Base-by-base conservation (phyloP, 1,284 basidiomycete genomes). In the Cryptococcus hybrid region DNA sequence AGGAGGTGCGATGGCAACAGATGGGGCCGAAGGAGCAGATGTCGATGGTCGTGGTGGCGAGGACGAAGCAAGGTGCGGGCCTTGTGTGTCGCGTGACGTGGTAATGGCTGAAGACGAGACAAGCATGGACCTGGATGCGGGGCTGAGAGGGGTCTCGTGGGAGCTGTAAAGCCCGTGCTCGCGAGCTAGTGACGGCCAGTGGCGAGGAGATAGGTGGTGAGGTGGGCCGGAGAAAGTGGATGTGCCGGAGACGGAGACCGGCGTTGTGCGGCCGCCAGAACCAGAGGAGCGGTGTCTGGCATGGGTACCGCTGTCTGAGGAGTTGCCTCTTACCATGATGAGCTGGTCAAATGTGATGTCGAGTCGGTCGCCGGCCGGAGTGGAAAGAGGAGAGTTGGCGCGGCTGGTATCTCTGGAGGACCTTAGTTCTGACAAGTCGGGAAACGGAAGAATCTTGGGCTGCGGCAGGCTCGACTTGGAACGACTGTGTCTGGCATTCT, bases 361-460 rank as follows among this genome's bases (percentile, higher is more conserved):
- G 7, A 56, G 37, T 12, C 62, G 36, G 40, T 63, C 52, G 5
- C 55, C 48, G 5, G 55, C 47, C 11, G 60, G 60, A 4, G 60
- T 58, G 8, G 51, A 47, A 30, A 61, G 45, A 9, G 65, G 65
- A 47, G 57, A 60, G 8, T 55, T 54, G 3, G 65, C 60, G 24
- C 65, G 54, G 12, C 52, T 56, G 12, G 58, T 62, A 47, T 67
- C 65, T 18, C 63, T 51, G 7, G 59, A 55, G 3, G 43, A 44
- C 7, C 47, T 47, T 35, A 64, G 52, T 18, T 63, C 52, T 1
- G 65, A 55, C 15, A 67, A 46, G 42, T 67, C 68, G 12, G 68
- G 68, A 40, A 69, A 67, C 1, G 68, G 68, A 8, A 69, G 54
- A 43, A 69, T 59, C 47, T 59, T 67, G 11, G 68, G 68, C 34